Evolutionary conservation across 176 grass and related monocot species (phyloP).

Genomic region (Urochloa ruziziensis): DNA sequence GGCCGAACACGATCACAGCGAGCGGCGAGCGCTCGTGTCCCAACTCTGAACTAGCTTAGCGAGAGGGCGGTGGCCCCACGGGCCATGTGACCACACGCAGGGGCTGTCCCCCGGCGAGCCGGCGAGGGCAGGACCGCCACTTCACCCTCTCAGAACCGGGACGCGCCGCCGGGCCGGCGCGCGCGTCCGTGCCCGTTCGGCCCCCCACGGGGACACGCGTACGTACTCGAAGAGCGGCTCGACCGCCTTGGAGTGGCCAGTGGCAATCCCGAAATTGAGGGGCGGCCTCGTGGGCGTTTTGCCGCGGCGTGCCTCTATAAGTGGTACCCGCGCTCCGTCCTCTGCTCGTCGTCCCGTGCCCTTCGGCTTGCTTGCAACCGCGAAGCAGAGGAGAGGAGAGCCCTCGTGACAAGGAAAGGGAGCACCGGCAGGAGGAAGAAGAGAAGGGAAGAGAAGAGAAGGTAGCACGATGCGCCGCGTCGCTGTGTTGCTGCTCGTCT

Average conservation of each 20-base stretch:
- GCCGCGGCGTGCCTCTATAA: background rate
- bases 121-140: background rate
- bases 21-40: background rate
- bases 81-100: constrained; percentile 41
- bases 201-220: background rate
- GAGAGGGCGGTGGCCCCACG: background rate
- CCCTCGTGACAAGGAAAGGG: background rate
- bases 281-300: background rate
- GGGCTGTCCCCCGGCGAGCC: background rate
- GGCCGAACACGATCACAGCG: background rate
- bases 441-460: background rate
- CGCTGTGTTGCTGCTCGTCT: constrained; percentile 26
- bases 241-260: background rate
- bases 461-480: constrained; percentile 13
- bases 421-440: background rate
- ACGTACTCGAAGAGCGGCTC: background rate
- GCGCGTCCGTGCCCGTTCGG: background rate
- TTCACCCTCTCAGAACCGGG: background rate
- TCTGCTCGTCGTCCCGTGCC: background rate
- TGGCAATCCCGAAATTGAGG: constrained; percentile 4
- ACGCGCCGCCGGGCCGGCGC: background rate
- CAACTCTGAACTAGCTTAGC: no score
- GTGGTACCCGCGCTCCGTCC: background rate
- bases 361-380: background rate
- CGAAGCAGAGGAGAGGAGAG: background rate